Percentiles rank a stretch among this genome's conserved stretches.
phyloP scores from a whole-genome alignment of 2,329 filamentous ascomycete genomes.

The Knufia petricola region DNA sequence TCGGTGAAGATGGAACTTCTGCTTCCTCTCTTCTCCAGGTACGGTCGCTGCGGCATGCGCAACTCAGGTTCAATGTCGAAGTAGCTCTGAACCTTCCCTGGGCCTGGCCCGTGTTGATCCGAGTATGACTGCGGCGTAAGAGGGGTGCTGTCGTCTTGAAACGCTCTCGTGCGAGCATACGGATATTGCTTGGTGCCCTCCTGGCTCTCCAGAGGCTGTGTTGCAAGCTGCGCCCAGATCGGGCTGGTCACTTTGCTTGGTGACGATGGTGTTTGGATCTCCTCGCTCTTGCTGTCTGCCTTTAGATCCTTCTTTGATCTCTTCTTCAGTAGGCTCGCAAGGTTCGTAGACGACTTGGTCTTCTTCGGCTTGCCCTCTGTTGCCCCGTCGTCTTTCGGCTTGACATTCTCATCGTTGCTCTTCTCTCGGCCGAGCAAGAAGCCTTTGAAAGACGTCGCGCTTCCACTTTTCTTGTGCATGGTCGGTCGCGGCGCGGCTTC shows the following conservation, averaged over 20 bases:
- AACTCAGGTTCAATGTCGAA: slow-evolving; percentile 38
- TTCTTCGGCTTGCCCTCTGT: slow-evolving; percentile 47
- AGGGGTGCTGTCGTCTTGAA: slow-evolving; percentile 47
- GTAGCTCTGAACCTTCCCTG: slow-evolving; percentile 50
- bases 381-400: slow-evolving; percentile 27
- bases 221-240: slow-evolving; percentile 69
- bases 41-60: slow-evolving; percentile 34
- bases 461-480: slow-evolving; percentile 23
- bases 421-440: slow-evolving; percentile 28
- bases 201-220: slow-evolving; percentile 28
- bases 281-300: slow-evolving; percentile 7
- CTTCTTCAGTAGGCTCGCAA: slow-evolving; percentile 66
- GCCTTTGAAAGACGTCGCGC: slow-evolving; percentile 22
- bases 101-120: slow-evolving; percentile 49
- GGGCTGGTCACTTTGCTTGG: slow-evolving; percentile 47
- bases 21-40: slow-evolving; percentile 21
- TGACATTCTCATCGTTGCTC: slow-evolving; percentile 28
- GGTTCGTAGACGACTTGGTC: slow-evolving; percentile 71
- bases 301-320: slow-evolving; percentile 63
- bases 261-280: slow-evolving; percentile 46
- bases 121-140: slow-evolving; percentile 46
- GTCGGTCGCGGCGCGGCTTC: slow-evolving; percentile 11
- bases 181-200: slow-evolving; percentile 35
- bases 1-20: slow-evolving; percentile 25
- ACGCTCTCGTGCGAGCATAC: slow-evolving; percentile 34